Base-by-base conservation (phyloP, 2,329 filamentous ascomycete species). In the Paecilomyces dactylethromorphus region DNA sequence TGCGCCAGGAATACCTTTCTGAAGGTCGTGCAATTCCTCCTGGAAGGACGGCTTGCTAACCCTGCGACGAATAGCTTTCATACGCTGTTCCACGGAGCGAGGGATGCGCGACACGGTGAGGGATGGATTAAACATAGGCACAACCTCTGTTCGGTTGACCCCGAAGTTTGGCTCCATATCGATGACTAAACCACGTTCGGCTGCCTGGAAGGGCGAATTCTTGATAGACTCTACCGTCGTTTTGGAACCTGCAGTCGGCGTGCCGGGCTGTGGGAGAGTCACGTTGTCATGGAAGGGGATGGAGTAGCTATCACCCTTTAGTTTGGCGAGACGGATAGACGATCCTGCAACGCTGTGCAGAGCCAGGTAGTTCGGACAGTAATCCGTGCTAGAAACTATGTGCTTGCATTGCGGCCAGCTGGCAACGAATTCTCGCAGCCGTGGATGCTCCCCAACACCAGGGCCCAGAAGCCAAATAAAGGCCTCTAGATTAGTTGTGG, bases 381-480 rank as follows among this genome's bases (percentile, higher is more conserved):
- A 81, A 56, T 96, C 91, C 2, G 82, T 74, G 1, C 91, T 87
- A 18, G 91, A 90, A 15, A 99, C 81, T 52, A 93, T 78, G 72
- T 99, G 94, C 70, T 88, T 82, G 35, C 90, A 73, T 15, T 83
- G 68, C 1, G 78, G 71, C 63, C 85, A 83, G 35, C 82, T 79
- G 29, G 81, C 67, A 73, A 95, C 90, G 69, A 96, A 96, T 1
- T 82, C 75, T 58, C 82, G 81, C 18, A 99, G 74, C 22, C 79
- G 80, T 11, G 81, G 68, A 70, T 94, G 83, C 3, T 81, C 77
- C 6, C 82, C 78, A 13, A 97, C 80, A 2, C 83, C 86, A 3
- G 82, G 80, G 0, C 90, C 91, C 26, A 97, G 81, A 24, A 91
- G 86, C 93, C 94, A 99, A 65, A 94, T 84, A 54, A 95, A 83